Evolutionary conservation across 1,284 basidiomycete species (phyloP).

Genomic region (Sparassis latifolia): DNA sequence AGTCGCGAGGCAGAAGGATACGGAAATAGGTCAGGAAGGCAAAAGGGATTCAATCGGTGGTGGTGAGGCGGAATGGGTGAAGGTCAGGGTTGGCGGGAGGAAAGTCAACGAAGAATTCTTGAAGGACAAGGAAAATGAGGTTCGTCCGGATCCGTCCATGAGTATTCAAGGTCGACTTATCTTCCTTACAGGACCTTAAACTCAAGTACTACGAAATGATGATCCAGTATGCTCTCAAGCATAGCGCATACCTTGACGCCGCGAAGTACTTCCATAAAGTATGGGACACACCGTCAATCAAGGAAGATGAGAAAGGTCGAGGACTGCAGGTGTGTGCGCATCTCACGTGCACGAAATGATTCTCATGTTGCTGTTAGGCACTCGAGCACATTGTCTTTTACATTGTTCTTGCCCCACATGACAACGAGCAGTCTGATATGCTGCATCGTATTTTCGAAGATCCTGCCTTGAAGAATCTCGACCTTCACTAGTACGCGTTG

Average conservation of each 20-base stretch:
- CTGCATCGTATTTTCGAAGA: constrained; percentile 82
- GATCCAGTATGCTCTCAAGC: constrained; percentile 88
- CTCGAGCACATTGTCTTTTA: constrained; percentile 94
- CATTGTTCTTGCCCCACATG: constrained; percentile 87
- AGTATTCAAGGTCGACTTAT: constrained; percentile 5
- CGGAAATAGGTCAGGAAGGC: constrained; percentile 43
- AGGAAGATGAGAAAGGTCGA: constrained; percentile 69
- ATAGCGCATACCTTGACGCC: constrained; percentile 85
- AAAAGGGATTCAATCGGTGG: constrained; percentile 54
- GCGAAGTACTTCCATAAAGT: constrained; percentile 96
- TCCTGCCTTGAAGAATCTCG: constrained; percentile 72
- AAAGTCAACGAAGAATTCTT: constrained; percentile 95
- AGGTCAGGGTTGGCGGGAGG: constrained; percentile 85
- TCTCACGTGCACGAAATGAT: neutral
- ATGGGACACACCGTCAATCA: constrained; percentile 92
- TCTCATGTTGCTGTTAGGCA: constrained; percentile 43
- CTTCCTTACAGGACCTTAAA: constrained; percentile 77
- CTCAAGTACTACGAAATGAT: constrained; percentile 94
- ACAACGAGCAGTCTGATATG: constrained; percentile 98
- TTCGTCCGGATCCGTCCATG: constrained; percentile 29
- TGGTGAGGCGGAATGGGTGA: constrained; percentile 85
- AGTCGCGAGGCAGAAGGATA: constrained; percentile 68
- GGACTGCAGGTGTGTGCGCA: constrained; percentile 59
- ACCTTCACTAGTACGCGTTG: constrained; percentile 76
- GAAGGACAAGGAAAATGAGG: constrained; percentile 85